Base-by-base conservation (phyloP, 2,329 filamentous ascomycete species). In the Microcyclospora pomicola region DNA sequence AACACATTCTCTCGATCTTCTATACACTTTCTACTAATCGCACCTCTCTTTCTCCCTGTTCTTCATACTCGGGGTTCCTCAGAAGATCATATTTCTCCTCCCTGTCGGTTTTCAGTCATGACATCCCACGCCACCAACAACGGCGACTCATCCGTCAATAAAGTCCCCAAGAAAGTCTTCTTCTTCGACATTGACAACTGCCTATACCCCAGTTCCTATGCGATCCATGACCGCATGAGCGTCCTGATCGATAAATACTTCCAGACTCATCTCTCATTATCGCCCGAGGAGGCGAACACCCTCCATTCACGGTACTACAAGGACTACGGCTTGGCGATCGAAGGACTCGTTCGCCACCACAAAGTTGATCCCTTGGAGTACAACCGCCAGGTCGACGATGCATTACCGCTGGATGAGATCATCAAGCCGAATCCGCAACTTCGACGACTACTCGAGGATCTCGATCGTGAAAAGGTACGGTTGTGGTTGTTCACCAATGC, bases 141-240 rank as follows among this genome's bases (percentile, higher is more conserved):
- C 48, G 53, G 29, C 68, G 70, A 2, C 68, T 82, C 34, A 14
- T 30, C 30, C 34, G n/a, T 36, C 34, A 37, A 27, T 15, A 44
- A 41, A 12, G 11, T 13, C 33, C 33, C 36, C 31, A 24, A 24
- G 19, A 24, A 24, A 24, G 19, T 24, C 14, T 73, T 77, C 59
- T 77, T 75, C 60, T 96, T 95, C 56, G 91, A 98, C 58, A 96
- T 98, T 55, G 91, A 98, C 69, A 98, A 98, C 57, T 98, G 92
- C 63, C 74, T 96, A 39, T 96, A 95, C 55, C 77, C 87, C 0
- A 86, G 80, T 62, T 49, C 49, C 9, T 76, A 76, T 48, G 82
- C 80, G 50, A 85, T 98, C 33, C 82, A 92, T 55, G 80, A 92
- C 55, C 70, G 82, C 55, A 96, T 98, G 91, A 77, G 78, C 27